Evolutionary conservation across 2,329 filamentous ascomycete genomes (phyloP), one percentile per base, ranked within the genome.

Genomic region (Nemania bipapillata): DNA sequence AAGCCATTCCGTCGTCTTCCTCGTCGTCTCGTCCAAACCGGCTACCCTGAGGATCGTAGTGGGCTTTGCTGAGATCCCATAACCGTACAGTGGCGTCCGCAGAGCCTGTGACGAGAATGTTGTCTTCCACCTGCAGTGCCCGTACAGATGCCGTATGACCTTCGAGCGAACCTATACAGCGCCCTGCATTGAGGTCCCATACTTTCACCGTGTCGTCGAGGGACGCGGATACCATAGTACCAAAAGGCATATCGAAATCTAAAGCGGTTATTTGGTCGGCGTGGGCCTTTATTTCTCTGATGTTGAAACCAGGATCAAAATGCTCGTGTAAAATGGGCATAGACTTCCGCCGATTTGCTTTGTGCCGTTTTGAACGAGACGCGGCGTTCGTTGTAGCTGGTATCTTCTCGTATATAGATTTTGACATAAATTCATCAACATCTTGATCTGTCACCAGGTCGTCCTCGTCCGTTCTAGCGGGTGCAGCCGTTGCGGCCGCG

Each of bases 161-260:
- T 79, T 98, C 96, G 32, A 99, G 85, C 74, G 92, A 84, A 28
- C 96, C 96, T 77, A 97, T 94, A 80, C 95, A 98, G 37, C 94
- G 89, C 42, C 96, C 96, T 2, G 93, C 92, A 77, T 96, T 97
- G 72, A 99, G 84, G 80, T 99, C 96, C 96, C 96, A 99, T 22
- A 99, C 96, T 70, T 92, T 89, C 50, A 99, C 92, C 0, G 93
- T 94, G 79, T 99, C 96, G 78, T 99, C 96, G 76, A 97, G 83
- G 9, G 94, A 92, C 9, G 96, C 91, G 7, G 94, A 95, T 5
- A 98, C 93, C 88, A 98, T 89, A 22, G 93, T 96, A 17, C 96
- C 96, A 79, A 98, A 98, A 0, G 96, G 96, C n/a, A 91, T 92
- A 79, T 99, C 96, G 79, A 99, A 99, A 81, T 98, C 96, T 69